Base-by-base conservation (phyloP, 1,139 yeast genomes). In the Lodderomyces pseudojiufengensis region DNA sequence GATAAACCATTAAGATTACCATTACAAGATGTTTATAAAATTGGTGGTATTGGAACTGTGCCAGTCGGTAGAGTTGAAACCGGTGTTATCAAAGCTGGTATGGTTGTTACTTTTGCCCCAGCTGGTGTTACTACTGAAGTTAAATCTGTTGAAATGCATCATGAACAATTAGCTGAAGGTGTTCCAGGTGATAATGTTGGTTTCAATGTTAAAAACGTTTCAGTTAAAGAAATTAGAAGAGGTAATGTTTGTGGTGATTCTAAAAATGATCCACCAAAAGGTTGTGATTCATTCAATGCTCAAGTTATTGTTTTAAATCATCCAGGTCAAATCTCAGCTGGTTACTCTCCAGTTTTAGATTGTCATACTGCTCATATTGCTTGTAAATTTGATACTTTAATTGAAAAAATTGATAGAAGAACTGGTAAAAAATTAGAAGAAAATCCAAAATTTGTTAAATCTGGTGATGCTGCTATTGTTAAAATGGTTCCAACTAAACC, bases 331-430 rank as follows among this genome's bases (percentile, higher is more conserved):
- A 82, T 84, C 71, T 78, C 90, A 65, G 84, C 90, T 61, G 94
- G 95, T 69, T 84, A 84, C 90, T 74, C 90, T 65, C 95, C 95
- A 72, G 95, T 84, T 54, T 80, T 84, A 67, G 95, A 84, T 73
- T 84, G 95, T 78, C 92, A 84, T 86, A 84, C 95, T 61, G 94
- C 94, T 61, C 95, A 84, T 78, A 84, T 84, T 78, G 94, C 95
- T 61, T 84, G 95, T 80, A 82, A 76, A 74, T 84, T 84, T 76
- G 88, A 80, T 62, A 80, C 80, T 61, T 79, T 84, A 64, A 56
- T 83, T 57, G 86, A 81, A 73, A 84, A 84, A 86, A 84, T 84
- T 66, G 95, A 85, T 84, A 84, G 92, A 78, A 84, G 95, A 78
- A 75, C 94, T 57, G 94, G 94, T 80, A 85, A 85, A 86, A 72